These are phyloP conservation scores for Anisodus tanguticus DNA, from an alignment of 257 asterid genomes.

Conservation along the genomic window DNA sequence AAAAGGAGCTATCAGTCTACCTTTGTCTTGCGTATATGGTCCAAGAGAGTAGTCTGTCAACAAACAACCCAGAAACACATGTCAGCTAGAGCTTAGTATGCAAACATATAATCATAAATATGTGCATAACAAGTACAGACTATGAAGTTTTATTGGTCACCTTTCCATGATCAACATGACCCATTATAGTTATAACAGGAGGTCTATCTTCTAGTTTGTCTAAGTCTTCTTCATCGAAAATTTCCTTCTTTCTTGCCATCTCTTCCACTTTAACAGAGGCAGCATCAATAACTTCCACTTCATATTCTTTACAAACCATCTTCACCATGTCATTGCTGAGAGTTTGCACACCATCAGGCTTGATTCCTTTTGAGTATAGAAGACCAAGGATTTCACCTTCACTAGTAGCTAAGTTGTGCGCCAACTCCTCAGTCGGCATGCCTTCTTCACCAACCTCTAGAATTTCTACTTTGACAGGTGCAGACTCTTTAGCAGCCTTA, in stretches of 20 bases:
- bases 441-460: conserved; percentile 96
- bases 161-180: conserved; percentile 99
- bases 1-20: conserved; percentile 42
- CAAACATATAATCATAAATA: background rate
- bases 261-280: conserved; percentile 70
- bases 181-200: conserved; percentile 96
- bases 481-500: conserved; percentile 91
- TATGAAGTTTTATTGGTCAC: conserved; percentile 43
- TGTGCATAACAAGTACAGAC: conserved; percentile 24
- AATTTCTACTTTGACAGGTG: conserved; percentile 86
- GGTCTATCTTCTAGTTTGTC: conserved; percentile 88
- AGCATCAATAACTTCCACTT: conserved; percentile 93
- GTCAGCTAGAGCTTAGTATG: conserved; percentile 36
- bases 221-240: conserved; percentile 81
- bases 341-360: conserved; percentile 93
- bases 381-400: conserved; percentile 92
- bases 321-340: conserved; percentile 95
- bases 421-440: conserved; percentile 88
- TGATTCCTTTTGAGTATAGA: conserved; percentile 83
- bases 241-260: conserved; percentile 91
- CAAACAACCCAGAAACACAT: conserved; percentile 35
- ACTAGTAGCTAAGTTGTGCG: conserved; percentile 77
- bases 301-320: conserved; percentile 89
- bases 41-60: conserved; percentile 93
- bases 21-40: conserved; percentile 84